Base-by-base conservation (phyloP, 108 stramenopile species). In the Schizochytrium sp. region DNA sequence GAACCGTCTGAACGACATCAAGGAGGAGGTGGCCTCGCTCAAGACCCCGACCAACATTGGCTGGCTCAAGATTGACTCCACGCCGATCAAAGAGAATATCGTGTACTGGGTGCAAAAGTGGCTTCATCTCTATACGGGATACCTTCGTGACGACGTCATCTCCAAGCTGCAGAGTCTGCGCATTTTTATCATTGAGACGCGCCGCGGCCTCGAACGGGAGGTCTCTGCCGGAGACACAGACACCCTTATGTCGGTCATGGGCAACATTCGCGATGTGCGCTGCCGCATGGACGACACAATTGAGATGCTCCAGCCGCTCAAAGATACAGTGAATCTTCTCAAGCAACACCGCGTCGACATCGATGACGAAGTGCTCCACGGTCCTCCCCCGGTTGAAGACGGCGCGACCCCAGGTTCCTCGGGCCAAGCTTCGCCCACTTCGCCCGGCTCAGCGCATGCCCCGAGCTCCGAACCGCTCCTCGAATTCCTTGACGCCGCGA, bases 401-500 rank as follows among this genome's bases (percentile, higher is more conserved):
- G 76, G 23, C 18, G 16, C 63, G 34, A 6, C 2, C 0, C 21
- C 21, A 18, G 6, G 34, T 29, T 5, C 87, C 28, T 1, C 44
- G 19, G 72, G 72, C 72, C 41, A 5, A 14, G 21, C 16, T 6
- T 18, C 72, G 23, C 58, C 16, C n/a, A 19, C 19, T 16, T 44
- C 28, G 63, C 12, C 16, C 12, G 41, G 47, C 14, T 23, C 19
- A 6, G 48, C 72, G 5, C 47, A 59, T 34, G 72, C 8, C 21
- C 14, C 60, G 21, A 16, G 29, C 8, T 19, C 43, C 43, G 76
- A 87, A 41, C 44, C 55, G 8, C 87, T 94, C 5, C 93, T 95
- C 87, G 95, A 96, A 44, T 96, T 94, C 91, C 93, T 97, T 43
- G 97, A 97, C 59, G 96, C 95, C 72, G 95, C 95, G 4, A 95